Percentiles rank a stretch among this genome's conserved stretches.
phyloP scores from a whole-genome alignment of 768 basidiomycete species.

The Sporobolomyces pararoseus region DNA sequence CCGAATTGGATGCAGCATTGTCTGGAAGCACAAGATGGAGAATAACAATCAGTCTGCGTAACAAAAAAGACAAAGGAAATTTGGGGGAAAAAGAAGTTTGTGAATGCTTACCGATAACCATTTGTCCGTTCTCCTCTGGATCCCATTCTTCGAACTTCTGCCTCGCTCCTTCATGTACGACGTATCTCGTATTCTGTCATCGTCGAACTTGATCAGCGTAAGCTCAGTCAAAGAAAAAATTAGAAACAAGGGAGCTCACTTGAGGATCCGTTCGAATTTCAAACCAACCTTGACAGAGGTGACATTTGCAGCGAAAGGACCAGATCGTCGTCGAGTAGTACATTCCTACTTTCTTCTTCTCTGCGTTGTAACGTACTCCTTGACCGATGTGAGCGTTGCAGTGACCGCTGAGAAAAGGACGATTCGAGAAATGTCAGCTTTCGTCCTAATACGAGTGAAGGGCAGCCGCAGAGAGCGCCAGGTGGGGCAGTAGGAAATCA shows the following conservation, averaged over 20 bases:
- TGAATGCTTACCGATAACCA: constrained; percentile 27
- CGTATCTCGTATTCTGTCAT: constrained; percentile 83
- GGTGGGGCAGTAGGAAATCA: too few species aligned
- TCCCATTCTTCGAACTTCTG: constrained; percentile 97
- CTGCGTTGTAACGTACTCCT: constrained; percentile 99
- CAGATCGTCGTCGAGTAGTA: constrained; percentile 94
- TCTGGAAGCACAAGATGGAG: too few species aligned
- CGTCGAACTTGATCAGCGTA: neutral
- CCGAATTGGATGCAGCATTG: constrained; percentile 47
- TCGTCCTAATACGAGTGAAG: too few species aligned
- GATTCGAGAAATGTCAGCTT: constrained; percentile 9
- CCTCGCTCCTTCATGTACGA: constrained; percentile 85
- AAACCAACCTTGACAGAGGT: constrained; percentile 93
- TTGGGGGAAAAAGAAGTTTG: constrained; percentile 30
- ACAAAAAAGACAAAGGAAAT: neutral
- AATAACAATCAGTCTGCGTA: too few species aligned
- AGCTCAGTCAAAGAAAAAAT: neutral
- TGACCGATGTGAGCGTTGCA: constrained; percentile 97
- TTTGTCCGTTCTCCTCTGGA: constrained; percentile 47
- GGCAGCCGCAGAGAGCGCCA: too few species aligned
- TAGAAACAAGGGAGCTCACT: constrained; percentile 53
- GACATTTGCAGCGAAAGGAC: constrained; percentile 96
- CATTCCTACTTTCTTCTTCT: constrained; percentile 92
- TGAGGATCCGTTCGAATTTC: constrained; percentile 97
- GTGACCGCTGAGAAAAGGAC: constrained; percentile 62